phyloP scores from a whole-genome alignment of 177 flowering plant genomes.

The Vitis hybrid region DNA sequence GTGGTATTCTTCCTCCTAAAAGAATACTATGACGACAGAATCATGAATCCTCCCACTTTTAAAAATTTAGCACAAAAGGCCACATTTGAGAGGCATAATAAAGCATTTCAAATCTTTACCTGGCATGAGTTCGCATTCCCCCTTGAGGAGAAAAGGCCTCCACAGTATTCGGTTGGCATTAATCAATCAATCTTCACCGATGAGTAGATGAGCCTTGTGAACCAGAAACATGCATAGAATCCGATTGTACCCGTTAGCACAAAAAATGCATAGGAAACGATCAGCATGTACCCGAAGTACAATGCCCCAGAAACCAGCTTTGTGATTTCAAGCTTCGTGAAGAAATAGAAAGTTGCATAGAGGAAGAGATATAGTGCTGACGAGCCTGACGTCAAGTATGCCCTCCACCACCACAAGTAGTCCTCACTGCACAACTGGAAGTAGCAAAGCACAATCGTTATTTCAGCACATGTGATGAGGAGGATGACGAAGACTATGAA shows the following conservation, averaged over 20 bases:
- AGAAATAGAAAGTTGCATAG: slow-evolving; percentile 58
- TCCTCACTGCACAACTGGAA: slow-evolving; percentile 65
- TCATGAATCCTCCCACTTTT: not conserved
- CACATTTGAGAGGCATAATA: slow-evolving; percentile 18
- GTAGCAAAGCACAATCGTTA: slow-evolving; percentile 57
- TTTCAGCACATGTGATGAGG: slow-evolving; percentile 55
- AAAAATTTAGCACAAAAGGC: slow-evolving; percentile 21
- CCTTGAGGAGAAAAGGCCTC: not conserved
- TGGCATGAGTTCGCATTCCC: not conserved
- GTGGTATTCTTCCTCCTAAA: not conserved
- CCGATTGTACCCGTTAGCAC: slow-evolving; percentile 66
- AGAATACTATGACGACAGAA: slow-evolving; percentile 1
- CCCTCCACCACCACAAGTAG: slow-evolving; percentile 67
- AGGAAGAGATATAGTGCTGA: slow-evolving; percentile 64
- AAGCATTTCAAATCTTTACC: slow-evolving; percentile 14
- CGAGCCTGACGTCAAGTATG: slow-evolving; percentile 58
- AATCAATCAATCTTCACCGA: slow-evolving; percentile 51
- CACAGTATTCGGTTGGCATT: not conserved
- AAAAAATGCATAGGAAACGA: slow-evolving; percentile 62
- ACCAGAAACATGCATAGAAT: slow-evolving; percentile 57
- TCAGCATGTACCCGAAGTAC: slow-evolving; percentile 66
- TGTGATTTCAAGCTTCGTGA: slow-evolving; percentile 68
- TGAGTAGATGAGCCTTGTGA: slow-evolving; percentile 60
- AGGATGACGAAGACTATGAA: slow-evolving; percentile 58
- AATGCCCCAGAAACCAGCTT: slow-evolving; percentile 55